Conservation (phyloP, 2,329 filamentous ascomycete genomes). For the Calonectria hawksworthii region DNA sequence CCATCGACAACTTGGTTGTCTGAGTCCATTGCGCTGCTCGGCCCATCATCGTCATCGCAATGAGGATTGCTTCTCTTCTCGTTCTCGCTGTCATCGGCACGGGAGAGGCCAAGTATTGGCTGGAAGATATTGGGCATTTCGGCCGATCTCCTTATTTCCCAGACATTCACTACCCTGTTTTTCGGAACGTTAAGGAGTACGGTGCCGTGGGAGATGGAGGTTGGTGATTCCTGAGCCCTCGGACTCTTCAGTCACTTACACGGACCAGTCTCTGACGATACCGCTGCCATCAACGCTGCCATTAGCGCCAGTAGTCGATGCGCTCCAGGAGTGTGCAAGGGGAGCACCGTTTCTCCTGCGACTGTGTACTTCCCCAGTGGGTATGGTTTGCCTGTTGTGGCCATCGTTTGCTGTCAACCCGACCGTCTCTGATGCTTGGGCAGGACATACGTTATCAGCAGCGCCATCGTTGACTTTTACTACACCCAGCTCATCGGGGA, state of each 20-base stretch:
- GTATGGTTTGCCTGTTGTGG: conserved; percentile 37
- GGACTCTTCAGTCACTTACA: conserved; percentile 9
- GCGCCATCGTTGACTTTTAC: conserved; percentile 81
- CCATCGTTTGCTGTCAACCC: neutral
- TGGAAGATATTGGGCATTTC: conserved; percentile 46
- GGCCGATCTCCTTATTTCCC: conserved; percentile 47
- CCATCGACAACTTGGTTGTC: neutral
- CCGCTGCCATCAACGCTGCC: conserved; percentile 47
- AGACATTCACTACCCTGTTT: conserved; percentile 45
- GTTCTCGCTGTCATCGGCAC: conserved; percentile 28
- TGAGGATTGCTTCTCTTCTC: conserved; percentile 34
- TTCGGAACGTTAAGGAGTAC: conserved; percentile 50
- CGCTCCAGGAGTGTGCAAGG: conserved; percentile 43
- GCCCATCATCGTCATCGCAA: conserved; percentile 1
- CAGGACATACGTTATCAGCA: conserved; percentile 77
- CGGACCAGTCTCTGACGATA: conserved; percentile 42
- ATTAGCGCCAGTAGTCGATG: conserved; percentile 44
- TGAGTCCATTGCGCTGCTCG: neutral
- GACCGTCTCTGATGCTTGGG: conserved; percentile 22
- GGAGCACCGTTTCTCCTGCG: conserved; percentile 53
- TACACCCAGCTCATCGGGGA: conserved; percentile 86
- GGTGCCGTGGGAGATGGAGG: conserved; percentile 49
- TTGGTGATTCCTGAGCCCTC: conserved; percentile 17
- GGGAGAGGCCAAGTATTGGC: conserved; percentile 41
- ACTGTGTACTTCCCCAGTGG: conserved; percentile 55